Base-by-base conservation (phyloP, 2,329 filamentous ascomycete species). In the Metarhizium rileyi region DNA sequence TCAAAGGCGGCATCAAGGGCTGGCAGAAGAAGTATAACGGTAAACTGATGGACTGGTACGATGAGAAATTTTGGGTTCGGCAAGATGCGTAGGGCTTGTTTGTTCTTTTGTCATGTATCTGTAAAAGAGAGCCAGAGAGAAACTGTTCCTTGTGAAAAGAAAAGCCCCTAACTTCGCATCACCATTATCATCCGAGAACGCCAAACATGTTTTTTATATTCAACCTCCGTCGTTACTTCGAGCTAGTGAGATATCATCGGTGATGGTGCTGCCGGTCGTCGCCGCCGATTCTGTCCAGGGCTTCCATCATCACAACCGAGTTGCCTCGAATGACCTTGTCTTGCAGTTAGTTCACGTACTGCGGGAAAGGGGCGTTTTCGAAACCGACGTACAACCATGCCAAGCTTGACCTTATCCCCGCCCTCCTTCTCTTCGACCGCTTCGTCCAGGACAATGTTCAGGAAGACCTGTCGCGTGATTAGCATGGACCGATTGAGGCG, bases 371-470 rank as follows among this genome's bases (percentile, higher is more conserved):
- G 16, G 4, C 5, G n/a, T 20, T 25, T 42, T 26, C 30, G 7
- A 14, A 12, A 42, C 28, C 6, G 44, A 78, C 85, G 56, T 80
- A 90, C 91, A 53, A 95, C 87, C 86, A 95, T 95, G 65, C 93
- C 93, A 52, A 97, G 77, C 61, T 83, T 80, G 57, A 87, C 83
- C 72, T 95, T 96, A 73, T 95, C 90, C 52, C 90, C 90, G 54
- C 87, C 87, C 20, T 86, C 78, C 70, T 94, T 95, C 75, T 96
- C 90, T 69, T 98, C 93, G 44, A 95, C 83, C 20, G 93, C 91
- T 61, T 98, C 93, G 68, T 98, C 94, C 23, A 98, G 80, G 41
- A 98, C 93, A 64, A 98, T 90, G 72, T 98, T 98, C 64, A 98
- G 76, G 73, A 97, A 98, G 55, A 97, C 90, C 91, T 96, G 44